Percentiles rank a stretch among this genome's conserved stretches.
Evolutionary conservation across 768 basidiomycete genomes (phyloP).

Genomic region (Suillus lakei): DNA sequence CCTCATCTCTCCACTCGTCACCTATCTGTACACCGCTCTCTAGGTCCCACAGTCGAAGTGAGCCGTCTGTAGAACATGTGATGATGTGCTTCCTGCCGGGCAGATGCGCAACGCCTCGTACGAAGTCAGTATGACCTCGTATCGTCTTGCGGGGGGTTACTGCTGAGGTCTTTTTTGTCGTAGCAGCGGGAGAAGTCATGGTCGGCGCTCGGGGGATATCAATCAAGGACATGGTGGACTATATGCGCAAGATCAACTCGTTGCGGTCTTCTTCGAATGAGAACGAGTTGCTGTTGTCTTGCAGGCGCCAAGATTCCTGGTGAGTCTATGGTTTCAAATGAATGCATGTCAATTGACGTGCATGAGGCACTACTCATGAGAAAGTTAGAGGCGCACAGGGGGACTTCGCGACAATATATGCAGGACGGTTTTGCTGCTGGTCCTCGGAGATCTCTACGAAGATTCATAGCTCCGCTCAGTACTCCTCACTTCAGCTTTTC

Average conservation of each 20-base stretch:
- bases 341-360: too few species aligned
- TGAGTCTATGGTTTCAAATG: too few species aligned
- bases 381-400: too few species aligned
- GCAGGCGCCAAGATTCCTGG: too few species aligned
- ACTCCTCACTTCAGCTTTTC: too few species aligned
- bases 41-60: constrained; percentile 17
- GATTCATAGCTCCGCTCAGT: too few species aligned
- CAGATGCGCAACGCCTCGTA: background rate
- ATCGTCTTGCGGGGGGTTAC: background rate
- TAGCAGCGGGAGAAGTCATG: background rate
- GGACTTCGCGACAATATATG: too few species aligned
- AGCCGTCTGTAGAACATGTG: constrained; percentile 12
- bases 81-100: background rate
- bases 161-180: background rate
- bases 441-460: too few species aligned
- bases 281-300: background rate
- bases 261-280: background rate
- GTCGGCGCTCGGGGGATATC: rapidly evolving
- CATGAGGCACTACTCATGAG: too few species aligned
- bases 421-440: too few species aligned
- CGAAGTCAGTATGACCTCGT: background rate
- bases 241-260: background rate
- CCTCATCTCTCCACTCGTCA: constrained; percentile 12
- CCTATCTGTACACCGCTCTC: constrained; percentile 31
- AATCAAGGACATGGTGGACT: background rate